Percentiles rank a stretch among this genome's conserved stretches.
These are phyloP conservation scores for Persicaria maculosa DNA, from an alignment of 148 eudicot species.

Conservation along the genomic window DNA sequence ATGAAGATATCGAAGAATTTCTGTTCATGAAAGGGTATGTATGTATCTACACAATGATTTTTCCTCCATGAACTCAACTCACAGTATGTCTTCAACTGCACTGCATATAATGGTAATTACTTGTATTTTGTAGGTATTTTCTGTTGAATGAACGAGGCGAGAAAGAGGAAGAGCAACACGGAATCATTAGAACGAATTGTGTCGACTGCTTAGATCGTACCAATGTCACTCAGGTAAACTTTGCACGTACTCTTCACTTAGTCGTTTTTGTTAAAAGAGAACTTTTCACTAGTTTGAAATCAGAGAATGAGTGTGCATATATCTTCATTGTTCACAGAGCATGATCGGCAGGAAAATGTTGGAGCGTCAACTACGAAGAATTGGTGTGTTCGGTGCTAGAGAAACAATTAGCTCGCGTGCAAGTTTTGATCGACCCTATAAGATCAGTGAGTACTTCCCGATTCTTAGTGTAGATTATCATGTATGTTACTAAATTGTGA, in stretches of 20 bases:
- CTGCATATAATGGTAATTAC: background rate
- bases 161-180: conserved; percentile 72
- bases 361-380: conserved; percentile 73
- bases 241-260: too few relatives aligned
- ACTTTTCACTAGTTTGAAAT: too few relatives aligned
- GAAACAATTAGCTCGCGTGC: conserved; percentile 67
- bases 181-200: conserved; percentile 88
- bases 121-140: conserved; percentile 55
- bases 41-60: background rate
- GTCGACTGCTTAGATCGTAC: conserved; percentile 98
- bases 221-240: conserved; percentile 77
- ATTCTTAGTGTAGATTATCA: too few relatives aligned
- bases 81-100: too few relatives aligned
- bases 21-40: conserved; percentile 69
- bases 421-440: conserved; percentile 69
- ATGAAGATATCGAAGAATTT: conserved; percentile 79
- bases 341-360: conserved; percentile 89
- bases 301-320: too few relatives aligned
- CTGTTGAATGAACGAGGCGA: conserved; percentile 77
- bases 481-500: too few relatives aligned
- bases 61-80: too few relatives aligned
- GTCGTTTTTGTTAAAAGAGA: too few relatives aligned
- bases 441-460: conserved; percentile 46
- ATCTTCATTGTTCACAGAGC: conserved; percentile 37
- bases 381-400: conserved; percentile 72